These are phyloP conservation scores for Ogataea saltuana DNA, from an alignment of 805 yeast genomes.

Conservation along the genomic window DNA sequence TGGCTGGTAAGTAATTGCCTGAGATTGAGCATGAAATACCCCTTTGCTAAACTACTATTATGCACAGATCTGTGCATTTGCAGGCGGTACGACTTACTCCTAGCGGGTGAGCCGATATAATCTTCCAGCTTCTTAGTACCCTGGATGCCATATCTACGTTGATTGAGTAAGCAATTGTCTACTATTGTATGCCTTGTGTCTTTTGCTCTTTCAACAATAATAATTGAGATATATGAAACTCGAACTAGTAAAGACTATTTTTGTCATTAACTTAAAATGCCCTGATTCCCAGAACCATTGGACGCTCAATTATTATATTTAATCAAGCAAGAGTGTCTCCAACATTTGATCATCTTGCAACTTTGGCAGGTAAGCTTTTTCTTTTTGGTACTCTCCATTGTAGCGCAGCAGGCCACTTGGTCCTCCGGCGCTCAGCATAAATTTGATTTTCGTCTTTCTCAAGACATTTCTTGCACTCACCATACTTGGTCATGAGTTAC, in stretches of 20 bases:
- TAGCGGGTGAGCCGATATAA: too few relatives aligned
- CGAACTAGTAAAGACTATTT: not conserved
- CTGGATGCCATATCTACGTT: not conserved
- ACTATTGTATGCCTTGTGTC: conserved; percentile 5
- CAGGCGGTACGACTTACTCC: not conserved
- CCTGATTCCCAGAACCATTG: not conserved
- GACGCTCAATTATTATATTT: too few relatives aligned
- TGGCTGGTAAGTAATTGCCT: not conserved
- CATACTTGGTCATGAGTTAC: conserved; percentile 1
- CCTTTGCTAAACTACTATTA: not conserved
- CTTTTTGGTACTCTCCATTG: not conserved
- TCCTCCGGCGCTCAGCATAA: not conserved
- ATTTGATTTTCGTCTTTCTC: too few relatives aligned
- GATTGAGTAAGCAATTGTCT: not conserved
- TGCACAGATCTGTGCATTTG: conserved; percentile 1
- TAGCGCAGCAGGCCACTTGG: not conserved
- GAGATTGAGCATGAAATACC: not conserved
- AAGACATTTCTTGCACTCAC: not conserved
- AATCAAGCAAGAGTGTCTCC: too few relatives aligned
- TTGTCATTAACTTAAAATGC: not conserved
- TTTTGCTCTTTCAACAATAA: not conserved
- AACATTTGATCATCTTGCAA: too few relatives aligned
- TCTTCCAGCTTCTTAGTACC: too few relatives aligned
- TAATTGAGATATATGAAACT: not conserved
- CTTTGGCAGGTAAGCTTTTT: too few relatives aligned